Conservation (phyloP, 2,329 filamentous ascomycete genomes). For the Chalaropsis thielavioides region DNA sequence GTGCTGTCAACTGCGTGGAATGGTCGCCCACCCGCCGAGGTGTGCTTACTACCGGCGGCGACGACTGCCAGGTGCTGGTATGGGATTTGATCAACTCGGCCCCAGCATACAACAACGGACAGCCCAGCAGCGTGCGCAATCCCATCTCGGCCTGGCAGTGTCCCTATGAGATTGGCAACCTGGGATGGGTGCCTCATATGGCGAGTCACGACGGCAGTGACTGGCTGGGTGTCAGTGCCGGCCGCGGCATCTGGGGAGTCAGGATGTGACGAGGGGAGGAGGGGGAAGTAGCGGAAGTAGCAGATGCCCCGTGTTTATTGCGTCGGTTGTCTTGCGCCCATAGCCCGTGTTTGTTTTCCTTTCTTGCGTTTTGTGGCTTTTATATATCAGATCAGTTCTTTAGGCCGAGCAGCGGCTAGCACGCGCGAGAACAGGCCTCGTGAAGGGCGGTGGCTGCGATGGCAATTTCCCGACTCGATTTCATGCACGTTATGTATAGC, state of each 20-base stretch:
- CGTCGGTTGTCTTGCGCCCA: not conserved
- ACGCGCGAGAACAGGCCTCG: too few relatives aligned
- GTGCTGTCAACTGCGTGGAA: conserved; percentile 81
- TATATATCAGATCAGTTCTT: not conserved
- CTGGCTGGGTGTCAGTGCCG: conserved; percentile 71
- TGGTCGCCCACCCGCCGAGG: conserved; percentile 84
- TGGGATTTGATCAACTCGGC: conserved; percentile 76
- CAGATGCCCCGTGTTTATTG: not conserved
- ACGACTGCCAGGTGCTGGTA: conserved; percentile 80
- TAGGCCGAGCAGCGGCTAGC: not conserved
- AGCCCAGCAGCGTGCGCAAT: conserved; percentile 44
- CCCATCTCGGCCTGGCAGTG: conserved; percentile 70
- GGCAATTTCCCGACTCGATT: too few relatives aligned
- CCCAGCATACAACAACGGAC: conserved; percentile 36
- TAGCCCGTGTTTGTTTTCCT: not conserved
- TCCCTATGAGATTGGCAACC: conserved; percentile 73
- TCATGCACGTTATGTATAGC: too few relatives aligned
- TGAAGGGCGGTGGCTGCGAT: too few relatives aligned
- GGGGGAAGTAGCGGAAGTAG: not conserved
- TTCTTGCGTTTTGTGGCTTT: conserved; percentile 8
- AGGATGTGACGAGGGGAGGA: conserved; percentile 22
- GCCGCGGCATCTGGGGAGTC: conserved; percentile 69
- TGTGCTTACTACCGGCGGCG: conserved; percentile 76
- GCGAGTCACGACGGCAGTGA: conserved; percentile 57
- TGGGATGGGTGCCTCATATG: conserved; percentile 68